Conservation (phyloP, 169 alveolate genomes). For the Eimeria maxima region DNA sequence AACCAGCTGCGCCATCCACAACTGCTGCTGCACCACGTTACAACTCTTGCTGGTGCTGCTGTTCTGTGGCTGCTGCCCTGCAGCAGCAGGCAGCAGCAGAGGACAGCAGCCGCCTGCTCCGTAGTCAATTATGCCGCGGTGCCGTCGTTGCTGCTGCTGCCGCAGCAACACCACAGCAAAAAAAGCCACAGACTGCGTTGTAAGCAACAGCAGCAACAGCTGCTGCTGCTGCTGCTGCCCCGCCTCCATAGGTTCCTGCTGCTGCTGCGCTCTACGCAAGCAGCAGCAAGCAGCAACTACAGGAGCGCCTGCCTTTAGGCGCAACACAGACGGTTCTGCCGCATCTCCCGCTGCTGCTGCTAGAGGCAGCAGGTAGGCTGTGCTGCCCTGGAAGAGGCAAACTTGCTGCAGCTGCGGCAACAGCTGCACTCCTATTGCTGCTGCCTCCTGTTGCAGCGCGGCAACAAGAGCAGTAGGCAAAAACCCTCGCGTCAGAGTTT, state of each 20-base stretch:
- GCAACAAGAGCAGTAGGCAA: slow-evolving; percentile 57
- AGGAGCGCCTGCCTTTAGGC: slow-evolving; percentile 29
- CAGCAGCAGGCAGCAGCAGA: slow-evolving; percentile 43
- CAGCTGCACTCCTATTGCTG: slow-evolving; percentile 67
- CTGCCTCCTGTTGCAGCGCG: slow-evolving; percentile 73
- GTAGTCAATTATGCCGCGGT: slow-evolving; percentile 19
- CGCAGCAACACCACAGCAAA: slow-evolving; percentile 59
- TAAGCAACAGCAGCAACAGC: slow-evolving; percentile 41
- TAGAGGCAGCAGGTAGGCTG: slow-evolving; percentile 59
- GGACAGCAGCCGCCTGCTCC: slow-evolving; percentile 61
- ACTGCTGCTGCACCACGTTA: slow-evolving; percentile 60
- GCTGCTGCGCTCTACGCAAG: slow-evolving; percentile 49
- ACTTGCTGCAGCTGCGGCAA: slow-evolving; percentile 77
- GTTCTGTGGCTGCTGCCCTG: slow-evolving; percentile 25
- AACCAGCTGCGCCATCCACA: slow-evolving; percentile 65
- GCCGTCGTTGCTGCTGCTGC: slow-evolving; percentile 63
- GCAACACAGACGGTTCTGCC: slow-evolving; percentile 7
- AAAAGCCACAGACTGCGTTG: slow-evolving; percentile 40
- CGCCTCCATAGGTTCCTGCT: slow-evolving; percentile 8
- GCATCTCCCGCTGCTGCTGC: slow-evolving; percentile 61
- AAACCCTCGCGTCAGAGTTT: slow-evolving; percentile 29
- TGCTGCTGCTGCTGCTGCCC: slow-evolving; percentile 70
- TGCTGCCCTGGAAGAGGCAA: slow-evolving; percentile 55
- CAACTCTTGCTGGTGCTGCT: slow-evolving; percentile 57
- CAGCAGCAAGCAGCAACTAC: slow-evolving; percentile 76